Evolutionary conservation across 1,139 yeast species (phyloP), one percentile per base, ranked within the genome.

Genomic region (Arxiozyma slooffiae): DNA sequence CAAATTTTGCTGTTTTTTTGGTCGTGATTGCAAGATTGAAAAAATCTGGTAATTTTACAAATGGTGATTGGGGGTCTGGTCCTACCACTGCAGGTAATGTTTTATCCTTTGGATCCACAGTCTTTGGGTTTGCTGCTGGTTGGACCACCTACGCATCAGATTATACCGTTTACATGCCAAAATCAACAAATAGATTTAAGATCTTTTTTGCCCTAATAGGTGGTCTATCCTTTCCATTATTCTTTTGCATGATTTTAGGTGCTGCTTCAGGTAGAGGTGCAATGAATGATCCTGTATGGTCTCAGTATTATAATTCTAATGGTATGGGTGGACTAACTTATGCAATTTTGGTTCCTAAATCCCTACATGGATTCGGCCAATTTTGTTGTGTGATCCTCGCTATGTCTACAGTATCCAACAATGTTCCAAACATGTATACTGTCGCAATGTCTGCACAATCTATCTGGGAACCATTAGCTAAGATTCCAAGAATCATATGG

Each of bases 121-220:
- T 86, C 56, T 90, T 78, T 62, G 97, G 97, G 56, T 90, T 85
- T 63, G 95, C 96, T 48, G 80, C 96, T 51, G 97, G 97, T 56
- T 89, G 97, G 97, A 80, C 95, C 52, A 84, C 96, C 23, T 87
- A 84, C 63, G 94, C 96, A 45, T 81, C 95, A 42, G 97, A 89
- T 71, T 90, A 89, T 71, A 87, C 96, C 50, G 90, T 85, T 49
- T 90, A 88, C 72, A 89, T 86, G 78, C 77, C 78, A 56, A 74
- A 79, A 63, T 74, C 79, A 63, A 80, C 82, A 55, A 78, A 77
- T 67, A 71, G 79, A 42, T 55, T 59, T 61, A 81, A 74, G 66
- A 75, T 87, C 53, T 88, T 88, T 72, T 67, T 77, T 50, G 75
- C 81, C 57, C 80, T 89, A 53, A 66, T 79, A 55, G 55, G 69